These are phyloP conservation scores for Zygosaccharomyces sapae DNA, from an alignment of 1,139 yeast species.

Conservation along the genomic window DNA sequence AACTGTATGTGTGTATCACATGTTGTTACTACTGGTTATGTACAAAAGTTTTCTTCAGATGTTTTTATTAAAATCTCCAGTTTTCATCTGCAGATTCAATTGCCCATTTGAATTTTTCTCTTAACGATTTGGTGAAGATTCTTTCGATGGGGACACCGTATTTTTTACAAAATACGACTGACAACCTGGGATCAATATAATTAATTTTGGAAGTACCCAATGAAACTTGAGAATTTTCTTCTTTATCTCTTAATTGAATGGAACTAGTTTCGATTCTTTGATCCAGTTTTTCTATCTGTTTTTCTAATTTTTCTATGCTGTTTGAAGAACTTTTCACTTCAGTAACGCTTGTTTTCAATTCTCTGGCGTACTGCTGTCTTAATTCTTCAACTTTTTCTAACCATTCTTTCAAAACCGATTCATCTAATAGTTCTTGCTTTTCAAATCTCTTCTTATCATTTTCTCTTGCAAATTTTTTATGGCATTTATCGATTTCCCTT, in stretches of 20 bases:
- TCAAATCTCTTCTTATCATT: conserved; percentile 66
- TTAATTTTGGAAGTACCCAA: conserved; percentile 90
- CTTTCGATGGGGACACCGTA: conserved; percentile 88
- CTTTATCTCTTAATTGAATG: conserved; percentile 81
- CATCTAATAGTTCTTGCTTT: conserved; percentile 49
- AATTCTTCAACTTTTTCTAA: conserved; percentile 56
- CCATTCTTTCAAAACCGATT: conserved; percentile 56
- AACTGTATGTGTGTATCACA: neutral
- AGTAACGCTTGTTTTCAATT: conserved; percentile 58
- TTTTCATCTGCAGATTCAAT: conserved; percentile 82
- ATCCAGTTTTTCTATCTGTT: conserved; percentile 73
- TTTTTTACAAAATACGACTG: conserved; percentile 85
- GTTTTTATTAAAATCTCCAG: conserved; percentile 62
- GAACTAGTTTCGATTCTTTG: conserved; percentile 64
- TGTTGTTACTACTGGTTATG: too few species aligned
- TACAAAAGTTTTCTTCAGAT: too few species aligned
- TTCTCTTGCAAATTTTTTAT: conserved; percentile 67
- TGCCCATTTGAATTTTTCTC: conserved; percentile 96
- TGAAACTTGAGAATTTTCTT: conserved; percentile 91
- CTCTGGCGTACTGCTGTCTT: conserved; percentile 52
- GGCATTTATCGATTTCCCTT: conserved; percentile 59
- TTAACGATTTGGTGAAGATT: conserved; percentile 79
- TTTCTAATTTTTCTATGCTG: conserved; percentile 68
- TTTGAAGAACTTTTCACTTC: conserved; percentile 46
- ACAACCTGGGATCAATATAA: conserved; percentile 90